Conservation (phyloP, 805 yeast species). For the Candida pseudofarinosa region DNA sequence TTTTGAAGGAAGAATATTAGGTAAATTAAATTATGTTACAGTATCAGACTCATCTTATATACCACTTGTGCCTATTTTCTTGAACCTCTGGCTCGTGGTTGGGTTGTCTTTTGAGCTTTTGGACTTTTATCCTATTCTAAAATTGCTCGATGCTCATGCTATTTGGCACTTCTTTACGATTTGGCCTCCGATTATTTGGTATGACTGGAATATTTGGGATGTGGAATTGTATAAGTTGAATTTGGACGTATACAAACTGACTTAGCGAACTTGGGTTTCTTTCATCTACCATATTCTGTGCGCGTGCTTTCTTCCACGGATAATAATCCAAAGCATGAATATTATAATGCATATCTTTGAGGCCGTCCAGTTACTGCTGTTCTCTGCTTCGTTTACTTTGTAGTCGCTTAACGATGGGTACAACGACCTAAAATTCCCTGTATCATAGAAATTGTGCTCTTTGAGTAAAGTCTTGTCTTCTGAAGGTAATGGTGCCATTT, state of each 20-base stretch:
- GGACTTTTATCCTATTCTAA: constrained; percentile 32
- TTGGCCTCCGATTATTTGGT: constrained; percentile 74
- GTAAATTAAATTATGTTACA: constrained; percentile 27
- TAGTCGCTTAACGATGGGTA: constrained; percentile 9
- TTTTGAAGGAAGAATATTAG: constrained; percentile 32
- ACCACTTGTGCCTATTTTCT: constrained; percentile 31
- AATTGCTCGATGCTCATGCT: constrained; percentile 74
- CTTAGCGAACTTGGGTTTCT: background rate
- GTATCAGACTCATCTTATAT: constrained; percentile 22
- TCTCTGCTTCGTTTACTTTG: constrained; percentile 6
- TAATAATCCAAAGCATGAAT: background rate
- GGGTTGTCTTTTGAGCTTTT: constrained; percentile 32
- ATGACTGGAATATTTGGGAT: constrained; percentile 53
- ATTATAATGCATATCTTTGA: constrained; percentile 1
- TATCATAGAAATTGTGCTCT: constrained; percentile 28
- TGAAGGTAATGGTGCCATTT: constrained; percentile 21
- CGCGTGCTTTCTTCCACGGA: background rate
- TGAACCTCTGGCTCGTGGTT: constrained; percentile 28
- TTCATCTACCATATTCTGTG: background rate
- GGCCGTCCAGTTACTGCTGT: background rate
- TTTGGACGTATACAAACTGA: background rate
- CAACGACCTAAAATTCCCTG: constrained; percentile 19
- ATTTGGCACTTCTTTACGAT: constrained; percentile 91
- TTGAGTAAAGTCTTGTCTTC: constrained; percentile 14
- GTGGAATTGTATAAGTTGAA: constrained; percentile 26